Evolutionary conservation across 176 grass and related monocot genomes (phyloP).

Genomic region (Chloris gayana): DNA sequence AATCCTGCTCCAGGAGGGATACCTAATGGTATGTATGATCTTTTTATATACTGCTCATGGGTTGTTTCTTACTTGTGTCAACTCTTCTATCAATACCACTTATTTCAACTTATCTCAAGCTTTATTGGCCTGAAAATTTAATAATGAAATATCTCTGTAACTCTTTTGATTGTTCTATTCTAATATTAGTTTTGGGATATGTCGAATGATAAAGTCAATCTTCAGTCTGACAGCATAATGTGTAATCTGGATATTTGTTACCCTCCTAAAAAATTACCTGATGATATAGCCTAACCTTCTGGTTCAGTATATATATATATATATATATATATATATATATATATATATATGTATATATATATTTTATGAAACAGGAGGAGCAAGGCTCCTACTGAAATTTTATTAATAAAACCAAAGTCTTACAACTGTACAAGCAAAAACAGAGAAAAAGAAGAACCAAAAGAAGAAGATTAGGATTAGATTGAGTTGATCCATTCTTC

Average conservation of each 20-base stretch:
- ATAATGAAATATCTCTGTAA: neutral
- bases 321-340: too few species aligned
- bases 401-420: too few species aligned
- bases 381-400: too few species aligned
- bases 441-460: too few species aligned
- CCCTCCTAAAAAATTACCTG: neutral
- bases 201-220: neutral
- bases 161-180: neutral
- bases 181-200: neutral
- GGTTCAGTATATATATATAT: neutral
- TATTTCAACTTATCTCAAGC: neutral
- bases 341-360: too few species aligned
- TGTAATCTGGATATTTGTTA: neutral
- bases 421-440: too few species aligned
- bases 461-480: too few species aligned
- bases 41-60: neutral
- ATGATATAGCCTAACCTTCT: neutral
- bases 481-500: too few species aligned
- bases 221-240: neutral
- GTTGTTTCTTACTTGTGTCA: neutral
- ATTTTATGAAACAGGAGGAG: too few species aligned
- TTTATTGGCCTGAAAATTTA: neutral
- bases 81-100: neutral
- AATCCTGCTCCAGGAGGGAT: constrained; percentile 32
- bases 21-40: constrained; percentile 46